Evolutionary conservation across 2,329 filamentous ascomycete species (phyloP).

Genomic region (Cryphonectria parasitica): DNA sequence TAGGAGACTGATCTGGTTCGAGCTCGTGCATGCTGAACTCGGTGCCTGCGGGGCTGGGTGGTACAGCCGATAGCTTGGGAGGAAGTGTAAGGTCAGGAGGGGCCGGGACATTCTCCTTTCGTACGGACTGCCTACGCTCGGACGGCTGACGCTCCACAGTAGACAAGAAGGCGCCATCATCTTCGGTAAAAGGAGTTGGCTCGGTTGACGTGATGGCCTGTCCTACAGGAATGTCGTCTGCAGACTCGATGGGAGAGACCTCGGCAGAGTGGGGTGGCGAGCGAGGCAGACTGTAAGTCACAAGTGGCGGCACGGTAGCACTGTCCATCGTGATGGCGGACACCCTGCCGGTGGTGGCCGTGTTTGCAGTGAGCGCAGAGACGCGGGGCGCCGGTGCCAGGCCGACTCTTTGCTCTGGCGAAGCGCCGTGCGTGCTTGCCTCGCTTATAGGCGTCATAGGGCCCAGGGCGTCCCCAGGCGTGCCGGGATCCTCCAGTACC

Average conservation of each 20-base stretch:
- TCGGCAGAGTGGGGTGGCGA: constrained; percentile 11
- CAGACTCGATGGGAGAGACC: constrained; percentile 18
- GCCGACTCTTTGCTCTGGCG: constrained; percentile 18
- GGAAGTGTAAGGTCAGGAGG: constrained; percentile 58
- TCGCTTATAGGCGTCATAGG: constrained; percentile 28
- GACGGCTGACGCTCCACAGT: constrained; percentile 23
- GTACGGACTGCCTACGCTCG: constrained; percentile 60
- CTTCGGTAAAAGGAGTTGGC: constrained; percentile 1
- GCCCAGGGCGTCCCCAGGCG: constrained; percentile 14
- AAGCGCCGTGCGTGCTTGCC: constrained; percentile 20
- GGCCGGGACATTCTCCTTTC: constrained; percentile 52
- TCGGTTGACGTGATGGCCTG: constrained; percentile 4
- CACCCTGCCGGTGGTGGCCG: constrained; percentile 18
- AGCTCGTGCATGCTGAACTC: constrained; percentile 57
- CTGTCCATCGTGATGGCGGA: constrained; percentile 18
- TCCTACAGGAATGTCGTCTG: constrained; percentile 15
- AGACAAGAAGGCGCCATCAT: constrained; percentile 1
- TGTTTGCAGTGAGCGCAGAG: constrained; percentile 21
- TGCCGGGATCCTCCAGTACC: constrained; percentile 29
- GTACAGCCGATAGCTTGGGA: constrained; percentile 41
- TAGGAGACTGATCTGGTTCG: constrained; percentile 53
- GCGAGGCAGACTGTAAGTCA: constrained; percentile 8
- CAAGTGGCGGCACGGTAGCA: constrained; percentile 5
- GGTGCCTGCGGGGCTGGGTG: constrained; percentile 64
- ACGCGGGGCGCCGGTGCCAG: constrained; percentile 25